These are phyloP conservation scores for Dendrobium catenatum DNA, from an alignment of 106 monocot genomes.

Conservation along the genomic window DNA sequence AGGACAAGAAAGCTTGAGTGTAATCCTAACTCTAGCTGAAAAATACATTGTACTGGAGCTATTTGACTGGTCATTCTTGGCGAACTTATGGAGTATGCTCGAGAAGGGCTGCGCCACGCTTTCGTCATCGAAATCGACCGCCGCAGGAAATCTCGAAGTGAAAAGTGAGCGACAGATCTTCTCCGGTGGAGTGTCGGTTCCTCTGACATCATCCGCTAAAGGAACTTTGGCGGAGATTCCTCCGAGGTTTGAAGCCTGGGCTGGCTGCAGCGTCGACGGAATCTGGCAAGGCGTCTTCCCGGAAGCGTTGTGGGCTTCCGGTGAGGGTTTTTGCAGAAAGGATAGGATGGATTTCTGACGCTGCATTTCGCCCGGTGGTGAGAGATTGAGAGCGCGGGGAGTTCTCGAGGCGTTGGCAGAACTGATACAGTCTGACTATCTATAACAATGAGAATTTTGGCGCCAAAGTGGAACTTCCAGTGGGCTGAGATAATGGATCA, in stretches of 20 bases:
- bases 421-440: no score
- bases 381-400: no score
- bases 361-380: conserved; percentile 19
- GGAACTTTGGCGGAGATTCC: not conserved
- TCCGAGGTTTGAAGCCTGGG: not conserved
- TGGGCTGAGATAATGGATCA: no score
- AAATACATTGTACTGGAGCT: conserved; percentile 19
- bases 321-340: conserved; percentile 56
- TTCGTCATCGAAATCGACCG: not conserved
- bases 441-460: no score
- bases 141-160: not conserved
- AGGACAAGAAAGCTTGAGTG: not conserved
- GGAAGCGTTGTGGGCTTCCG: conserved; percentile 3
- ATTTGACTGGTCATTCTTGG: conserved; percentile 20
- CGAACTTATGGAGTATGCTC: conserved; percentile 60
- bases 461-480: no score
- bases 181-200: conserved; percentile 66
- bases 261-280: conserved; percentile 1
- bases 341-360: conserved; percentile 75
- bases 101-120: conserved; percentile 22
- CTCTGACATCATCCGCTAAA: conserved; percentile 33
- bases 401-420: no score
- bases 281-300: not conserved
- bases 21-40: not conserved
- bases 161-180: conserved; percentile 26